Conservation (phyloP, 495 filamentous ascomycete genomes). For the Tuber calosporum region DNA sequence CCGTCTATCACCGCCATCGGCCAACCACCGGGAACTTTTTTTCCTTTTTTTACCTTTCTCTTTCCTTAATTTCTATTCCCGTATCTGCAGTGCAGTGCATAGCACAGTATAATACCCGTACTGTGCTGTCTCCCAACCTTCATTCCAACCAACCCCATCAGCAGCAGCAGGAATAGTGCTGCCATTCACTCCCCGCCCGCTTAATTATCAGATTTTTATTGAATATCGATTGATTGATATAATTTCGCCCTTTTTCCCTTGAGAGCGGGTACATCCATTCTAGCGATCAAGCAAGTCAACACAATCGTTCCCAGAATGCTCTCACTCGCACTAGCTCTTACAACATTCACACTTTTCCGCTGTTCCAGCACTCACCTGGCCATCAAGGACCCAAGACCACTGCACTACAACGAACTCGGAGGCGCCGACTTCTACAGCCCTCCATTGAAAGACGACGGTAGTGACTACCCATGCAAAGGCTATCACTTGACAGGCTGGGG, state of each 20-base stretch:
- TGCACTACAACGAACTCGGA: constrained; percentile 23
- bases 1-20: background rate
- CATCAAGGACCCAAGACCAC: constrained; percentile 27
- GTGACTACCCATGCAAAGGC: constrained; percentile 60
- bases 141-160: background rate
- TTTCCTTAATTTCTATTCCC: background rate
- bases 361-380: constrained; percentile 19
- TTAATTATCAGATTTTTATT: background rate
- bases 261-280: background rate
- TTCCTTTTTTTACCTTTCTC: background rate
- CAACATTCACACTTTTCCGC: constrained; percentile 10
- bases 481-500: constrained; percentile 47
- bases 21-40: background rate
- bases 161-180: background rate
- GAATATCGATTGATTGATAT: background rate
- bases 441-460: constrained; percentile 50
- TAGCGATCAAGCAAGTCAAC: background rate
- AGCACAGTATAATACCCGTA: background rate
- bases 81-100: background rate
- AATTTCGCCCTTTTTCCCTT: background rate
- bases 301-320: background rate
- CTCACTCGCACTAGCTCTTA: background rate
- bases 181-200: background rate
- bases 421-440: constrained; percentile 36
- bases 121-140: background rate